Percentiles rank a stretch among this genome's conserved stretches.
Evolutionary conservation across 805 yeast genomes (phyloP).

Genomic region (Wickerhamiella nectarea): DNA sequence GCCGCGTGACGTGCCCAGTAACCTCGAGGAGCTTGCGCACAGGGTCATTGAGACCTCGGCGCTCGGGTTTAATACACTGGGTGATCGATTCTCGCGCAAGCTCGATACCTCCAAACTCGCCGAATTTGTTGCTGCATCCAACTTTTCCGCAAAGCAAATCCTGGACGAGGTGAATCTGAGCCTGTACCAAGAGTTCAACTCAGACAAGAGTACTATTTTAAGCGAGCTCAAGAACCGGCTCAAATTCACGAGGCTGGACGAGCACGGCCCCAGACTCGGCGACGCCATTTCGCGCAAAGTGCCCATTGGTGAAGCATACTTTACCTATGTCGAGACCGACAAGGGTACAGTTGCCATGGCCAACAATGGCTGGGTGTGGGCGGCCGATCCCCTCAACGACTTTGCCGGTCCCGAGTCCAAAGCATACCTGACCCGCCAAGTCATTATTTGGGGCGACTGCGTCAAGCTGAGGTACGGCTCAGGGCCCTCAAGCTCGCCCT

Average conservation of each 20-base stretch:
- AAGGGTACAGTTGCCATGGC: conserved; percentile 51
- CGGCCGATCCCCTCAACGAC: conserved; percentile 84
- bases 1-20: conserved; percentile 30
- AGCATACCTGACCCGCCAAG: conserved; percentile 81
- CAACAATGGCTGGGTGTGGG: conserved; percentile 98
- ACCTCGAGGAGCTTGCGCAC: conserved; percentile 31
- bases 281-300: conserved; percentile 34
- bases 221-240: conserved; percentile 65
- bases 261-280: conserved; percentile 71
- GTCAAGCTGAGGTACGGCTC: conserved; percentile 80
- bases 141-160: conserved; percentile 29
- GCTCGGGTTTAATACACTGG: conserved; percentile 30
- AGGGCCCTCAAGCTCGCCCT: conserved; percentile 70
- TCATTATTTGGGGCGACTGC: conserved; percentile 96
- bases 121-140: conserved; percentile 31
- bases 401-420: conserved; percentile 72
- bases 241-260: conserved; percentile 61
- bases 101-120: conserved; percentile 41
- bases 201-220: conserved; percentile 50
- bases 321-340: conserved; percentile 49
- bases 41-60: conserved; percentile 32
- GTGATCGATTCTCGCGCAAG: conserved; percentile 41
- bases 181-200: conserved; percentile 60
- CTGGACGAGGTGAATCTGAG: conserved; percentile 68
- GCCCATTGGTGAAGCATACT: conserved; percentile 78